phyloP scores from a whole-genome alignment of 768 basidiomycete species.

The Obba rivulosa region DNA sequence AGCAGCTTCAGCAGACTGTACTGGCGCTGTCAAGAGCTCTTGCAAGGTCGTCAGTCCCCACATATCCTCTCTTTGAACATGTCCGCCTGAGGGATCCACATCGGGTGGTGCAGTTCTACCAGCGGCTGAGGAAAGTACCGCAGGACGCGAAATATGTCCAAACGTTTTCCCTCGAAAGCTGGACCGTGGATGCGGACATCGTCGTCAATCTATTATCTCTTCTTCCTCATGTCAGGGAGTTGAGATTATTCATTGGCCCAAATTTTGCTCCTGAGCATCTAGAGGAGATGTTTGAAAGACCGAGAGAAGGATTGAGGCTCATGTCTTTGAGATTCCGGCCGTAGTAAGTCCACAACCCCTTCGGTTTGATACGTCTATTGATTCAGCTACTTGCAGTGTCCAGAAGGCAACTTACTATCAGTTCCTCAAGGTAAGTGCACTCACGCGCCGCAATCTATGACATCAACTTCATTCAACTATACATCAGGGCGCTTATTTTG shows the following conservation, averaged over 20 bases:
- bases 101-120: constrained; percentile 54
- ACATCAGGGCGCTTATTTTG: constrained; percentile 74
- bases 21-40: constrained; percentile 59
- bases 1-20: constrained; percentile 45
- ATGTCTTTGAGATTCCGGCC: constrained; percentile 76
- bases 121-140: constrained; percentile 39
- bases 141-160: constrained; percentile 30
- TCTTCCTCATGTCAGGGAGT: constrained; percentile 42
- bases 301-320: constrained; percentile 39
- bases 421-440: constrained; percentile 57
- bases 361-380: not conserved
- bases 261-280: constrained; percentile 78
- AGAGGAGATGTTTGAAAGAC: constrained; percentile 56
- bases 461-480: not conserved
- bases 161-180: constrained; percentile 50
- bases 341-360: constrained; percentile 47
- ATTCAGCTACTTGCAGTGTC: constrained; percentile 39
- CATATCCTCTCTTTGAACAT: constrained; percentile 50
- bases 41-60: constrained; percentile 54
- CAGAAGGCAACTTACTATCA: constrained; percentile 75
- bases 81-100: constrained; percentile 45
- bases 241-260: constrained; percentile 71
- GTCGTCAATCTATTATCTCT: constrained; percentile 62
- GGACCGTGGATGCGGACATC: constrained; percentile 72
- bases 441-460: not conserved